Evolutionary conservation across 176 grass and related monocot genomes (phyloP), one percentile per base, ranked within the genome.

Genomic region (barley (Hordeum vulgare)): DNA sequence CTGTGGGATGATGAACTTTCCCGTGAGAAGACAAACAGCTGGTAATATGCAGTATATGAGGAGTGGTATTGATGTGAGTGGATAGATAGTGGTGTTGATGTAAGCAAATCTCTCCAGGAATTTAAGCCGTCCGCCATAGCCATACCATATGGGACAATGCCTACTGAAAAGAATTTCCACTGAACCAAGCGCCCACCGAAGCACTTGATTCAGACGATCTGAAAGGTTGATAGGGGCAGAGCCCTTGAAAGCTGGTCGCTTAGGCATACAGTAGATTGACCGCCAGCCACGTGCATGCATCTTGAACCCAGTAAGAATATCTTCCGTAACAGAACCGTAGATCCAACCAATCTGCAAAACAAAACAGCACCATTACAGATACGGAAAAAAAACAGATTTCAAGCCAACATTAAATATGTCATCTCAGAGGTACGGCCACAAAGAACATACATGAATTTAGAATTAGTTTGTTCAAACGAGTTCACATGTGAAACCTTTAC

Each of bases 91-190:
- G 28, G 94, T 96, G 85, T 96, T 96, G 27, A 96, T 67, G 41
- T 96, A 96, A 82, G 94, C 90, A 87, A 96, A 91, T 92, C 94
- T 86, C 86, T 96, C 94, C 37, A 96, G 68, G 68, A 96, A 96
- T 68, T 96, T 96, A 58, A 96, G 84, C 41, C 94, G 80, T 56
- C 94, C 90, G 20, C 91, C 88, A 41, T 96, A 96, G 60, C 94
- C 94, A 80, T 96, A 96, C 94, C 94, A 96, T 81, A 96, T 90
- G 61, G 94, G 94, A 56, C 94, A 96, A 89, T 96, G 94, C 86
- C 90, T 83, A 58, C 94, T 96, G 69, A 96, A 96, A 81, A 96
- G 88, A 91, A 96, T 96, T 88, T 96, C 90, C 40, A 96, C 86
- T 23, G 94, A 96, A 80, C 94, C 94, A 82, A 96, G 90, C 75